Percentiles rank a stretch among this genome's conserved stretches.
phyloP scores from a whole-genome alignment of 2,329 filamentous ascomycete genomes.

The Hirsutella thompsonii region DNA sequence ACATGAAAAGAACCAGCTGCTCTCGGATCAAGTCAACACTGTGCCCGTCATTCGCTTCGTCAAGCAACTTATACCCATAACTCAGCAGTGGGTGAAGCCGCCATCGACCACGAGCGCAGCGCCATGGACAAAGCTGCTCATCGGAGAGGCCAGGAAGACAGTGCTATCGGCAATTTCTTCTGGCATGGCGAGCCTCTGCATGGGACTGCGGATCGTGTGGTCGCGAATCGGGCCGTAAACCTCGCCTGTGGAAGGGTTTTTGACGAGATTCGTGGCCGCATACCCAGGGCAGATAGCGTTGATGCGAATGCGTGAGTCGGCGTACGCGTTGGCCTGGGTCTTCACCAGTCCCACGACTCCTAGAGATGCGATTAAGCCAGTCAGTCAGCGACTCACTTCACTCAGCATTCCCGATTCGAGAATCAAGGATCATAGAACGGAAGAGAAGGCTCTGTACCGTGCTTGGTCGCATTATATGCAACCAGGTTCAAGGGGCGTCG shows the following conservation, averaged over 20 bases:
- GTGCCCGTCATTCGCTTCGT: too few relatives aligned
- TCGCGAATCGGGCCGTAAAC: conserved; percentile 14
- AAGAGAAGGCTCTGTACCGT: conserved; percentile 27
- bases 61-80: too few relatives aligned
- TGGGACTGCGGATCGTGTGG: conserved; percentile 30
- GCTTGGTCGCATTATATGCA: conserved; percentile 38
- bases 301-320: conserved; percentile 37
- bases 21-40: too few relatives aligned
- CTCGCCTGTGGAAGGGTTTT: background rate
- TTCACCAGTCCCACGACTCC: conserved; percentile 36
- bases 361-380: background rate
- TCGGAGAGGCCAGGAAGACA: conserved; percentile 34
- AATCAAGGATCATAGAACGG: too few relatives aligned
- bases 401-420: too few relatives aligned
- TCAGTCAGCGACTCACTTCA: too few relatives aligned
- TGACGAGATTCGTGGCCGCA: conserved; percentile 27
- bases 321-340: conserved; percentile 40
- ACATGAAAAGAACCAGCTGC: too few relatives aligned
- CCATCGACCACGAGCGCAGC: conserved; percentile 33
- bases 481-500: conserved; percentile 21
- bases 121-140: conserved; percentile 40
- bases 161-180: conserved; percentile 43
- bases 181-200: conserved; percentile 30
- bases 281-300: conserved; percentile 48
- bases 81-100: conserved; percentile 18